Percentiles rank a stretch among this genome's conserved stretches.
Conservation (phyloP, 1,284 basidiomycete species). For the Erythrobasidium hasegawianum region DNA sequence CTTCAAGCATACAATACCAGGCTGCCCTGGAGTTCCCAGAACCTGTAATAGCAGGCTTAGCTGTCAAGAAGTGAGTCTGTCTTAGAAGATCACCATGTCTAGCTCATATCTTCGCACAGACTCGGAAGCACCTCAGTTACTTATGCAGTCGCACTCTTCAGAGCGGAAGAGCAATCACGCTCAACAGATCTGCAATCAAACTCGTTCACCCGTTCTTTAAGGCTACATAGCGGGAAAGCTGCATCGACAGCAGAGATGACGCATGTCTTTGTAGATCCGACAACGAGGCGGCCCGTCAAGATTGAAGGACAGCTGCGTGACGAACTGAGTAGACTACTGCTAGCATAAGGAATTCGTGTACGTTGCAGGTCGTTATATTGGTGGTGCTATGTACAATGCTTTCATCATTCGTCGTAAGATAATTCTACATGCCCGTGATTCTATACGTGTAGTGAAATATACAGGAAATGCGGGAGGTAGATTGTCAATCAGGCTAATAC, state of each 20-base stretch:
- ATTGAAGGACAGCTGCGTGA: conserved; percentile 15
- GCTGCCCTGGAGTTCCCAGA: conserved; percentile 20
- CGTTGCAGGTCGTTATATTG: not conserved
- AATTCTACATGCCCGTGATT: too few relatives aligned
- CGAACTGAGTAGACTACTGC: conserved; percentile 23
- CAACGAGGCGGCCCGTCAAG: conserved; percentile 21
- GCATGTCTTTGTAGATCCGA: conserved; percentile 41
- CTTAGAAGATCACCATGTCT: not conserved
- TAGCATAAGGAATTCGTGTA: not conserved
- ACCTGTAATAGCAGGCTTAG: conserved; percentile 20
- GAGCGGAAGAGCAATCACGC: not conserved
- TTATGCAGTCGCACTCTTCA: conserved; percentile 34
- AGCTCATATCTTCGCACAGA: conserved; percentile 3
- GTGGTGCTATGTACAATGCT: not conserved
- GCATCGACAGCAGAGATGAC: conserved; percentile 40
- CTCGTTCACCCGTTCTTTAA: not conserved
- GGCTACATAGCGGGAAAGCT: conserved; percentile 6
- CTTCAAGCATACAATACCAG: conserved; percentile 5
- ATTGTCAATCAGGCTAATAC: too few relatives aligned
- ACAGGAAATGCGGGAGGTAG: too few relatives aligned
- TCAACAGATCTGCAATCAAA: not conserved
- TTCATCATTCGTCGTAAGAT: too few relatives aligned
- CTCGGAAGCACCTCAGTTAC: conserved; percentile 19
- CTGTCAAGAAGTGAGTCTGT: conserved; percentile 16
- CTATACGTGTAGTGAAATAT: too few relatives aligned